Percentiles rank a stretch among this genome's conserved stretches.
Conservation (phyloP, 2,329 filamentous ascomycete genomes). For the Tolypocladium cylindrosporum region DNA sequence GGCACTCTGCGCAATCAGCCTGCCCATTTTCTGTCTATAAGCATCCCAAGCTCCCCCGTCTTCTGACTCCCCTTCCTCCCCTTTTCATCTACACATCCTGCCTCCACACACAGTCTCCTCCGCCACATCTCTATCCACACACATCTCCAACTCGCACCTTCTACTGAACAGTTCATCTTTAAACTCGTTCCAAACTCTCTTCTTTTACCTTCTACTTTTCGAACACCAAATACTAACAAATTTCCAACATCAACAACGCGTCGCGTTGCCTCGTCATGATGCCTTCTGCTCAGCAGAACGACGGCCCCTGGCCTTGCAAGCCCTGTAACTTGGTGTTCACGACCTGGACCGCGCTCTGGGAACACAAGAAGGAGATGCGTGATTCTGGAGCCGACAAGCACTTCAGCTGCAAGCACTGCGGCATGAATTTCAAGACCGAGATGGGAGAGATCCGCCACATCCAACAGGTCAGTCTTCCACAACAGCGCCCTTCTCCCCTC, state of each 20-base stretch:
- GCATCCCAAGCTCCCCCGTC: no score
- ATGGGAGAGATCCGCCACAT: constrained; percentile 22
- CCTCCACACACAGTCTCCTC: not conserved
- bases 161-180: not conserved
- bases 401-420: constrained; percentile 28
- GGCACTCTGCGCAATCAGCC: not conserved
- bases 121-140: not conserved
- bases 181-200: not conserved
- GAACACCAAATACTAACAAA: not conserved
- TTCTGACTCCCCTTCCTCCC: not conserved
- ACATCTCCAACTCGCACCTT: not conserved
- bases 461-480: constrained; percentile 17
- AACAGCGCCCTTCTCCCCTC: not conserved
- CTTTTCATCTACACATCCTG: not conserved
- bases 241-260: not conserved
- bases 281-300: constrained; percentile 3
- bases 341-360: constrained; percentile 11
- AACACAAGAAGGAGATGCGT: constrained; percentile 20
- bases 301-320: constrained; percentile 15
- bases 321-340: constrained; percentile 18
- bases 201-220: not conserved
- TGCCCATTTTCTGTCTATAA: not conserved
- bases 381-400: constrained; percentile 13
- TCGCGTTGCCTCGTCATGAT: constrained; percentile 6
- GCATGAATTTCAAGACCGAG: constrained; percentile 22